Base-by-base conservation (phyloP, 2,329 filamentous ascomycete genomes). In the Beauveria asiatica region DNA sequence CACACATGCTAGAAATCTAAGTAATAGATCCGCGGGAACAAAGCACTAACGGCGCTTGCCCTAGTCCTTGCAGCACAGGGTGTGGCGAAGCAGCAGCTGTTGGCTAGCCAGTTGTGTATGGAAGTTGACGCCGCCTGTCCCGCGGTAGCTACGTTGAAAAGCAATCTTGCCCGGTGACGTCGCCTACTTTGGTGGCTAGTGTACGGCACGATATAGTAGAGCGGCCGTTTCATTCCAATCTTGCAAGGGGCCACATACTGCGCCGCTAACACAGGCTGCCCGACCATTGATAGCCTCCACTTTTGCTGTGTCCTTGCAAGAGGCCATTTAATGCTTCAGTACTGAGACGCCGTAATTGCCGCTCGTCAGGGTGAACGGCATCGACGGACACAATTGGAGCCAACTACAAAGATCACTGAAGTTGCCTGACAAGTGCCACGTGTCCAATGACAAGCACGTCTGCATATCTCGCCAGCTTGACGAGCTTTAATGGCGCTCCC, bases 311-410 rank as follows among this genome's bases (percentile, higher is more conserved):
- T 27, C 25, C 6, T 27, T 27, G 25, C 25, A 27, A 25, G 23
- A 25, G 23, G 23, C 23, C 25, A 45, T 37, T 21, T 58, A 42
- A 53, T 49, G 61, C 61, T 62, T 62, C 61, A 64, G 58, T 41
- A n/a, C 48, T 59, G 45, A 60, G 44, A 57, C 57, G 57, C 23
- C 27, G 21, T 25, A 46, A 46, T 4, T 2, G 44, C 44, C 11
- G 21, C 5, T 46, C 21, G 10, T 17, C 11, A 46, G 19, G 16
- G 41, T 42, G 17, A 46, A 23, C 13, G 21, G 44, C 21, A 46
- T 46, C 21, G 21, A 46, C 21, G 21, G 13, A 25, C 19, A 9
- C 21, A 46, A 46, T 46, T 25, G 21, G 11, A 25, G 44, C 17
- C 21, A 25, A 46, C 21, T 46, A 46, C 21, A 46, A 46, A 46